These are phyloP conservation scores for Phallus indusiatus DNA, from an alignment of 768 basidiomycete genomes.

Conservation along the genomic window DNA sequence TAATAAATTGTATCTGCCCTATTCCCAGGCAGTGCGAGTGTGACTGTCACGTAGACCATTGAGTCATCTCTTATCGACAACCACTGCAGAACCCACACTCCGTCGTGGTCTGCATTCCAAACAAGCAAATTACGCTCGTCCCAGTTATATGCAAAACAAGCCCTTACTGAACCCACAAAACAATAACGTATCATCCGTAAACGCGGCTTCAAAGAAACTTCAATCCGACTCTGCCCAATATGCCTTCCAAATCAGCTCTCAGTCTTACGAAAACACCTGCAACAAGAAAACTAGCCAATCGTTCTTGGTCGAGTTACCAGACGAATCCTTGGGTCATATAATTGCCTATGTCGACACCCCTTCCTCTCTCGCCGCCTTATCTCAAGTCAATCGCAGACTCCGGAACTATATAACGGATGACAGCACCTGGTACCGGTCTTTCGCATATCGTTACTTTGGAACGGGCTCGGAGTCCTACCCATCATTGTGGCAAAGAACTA, in stretches of 20 bases:
- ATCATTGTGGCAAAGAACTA: constrained; percentile 30
- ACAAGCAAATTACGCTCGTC: neutral
- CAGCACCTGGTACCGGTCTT: constrained; percentile 72
- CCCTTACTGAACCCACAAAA: constrained; percentile 5
- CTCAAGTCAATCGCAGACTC: constrained; percentile 40
- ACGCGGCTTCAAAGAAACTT: constrained; percentile 1
- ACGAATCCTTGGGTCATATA: constrained; percentile 68
- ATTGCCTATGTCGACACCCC: constrained; percentile 60
- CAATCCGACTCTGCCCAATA: neutral
- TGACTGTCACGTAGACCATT: neutral
- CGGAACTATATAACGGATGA: constrained; percentile 65
- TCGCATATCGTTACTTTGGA: constrained; percentile 56
- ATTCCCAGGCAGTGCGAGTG: neutral
- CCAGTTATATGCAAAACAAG: constrained; percentile 10
- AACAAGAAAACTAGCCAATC: neutral
- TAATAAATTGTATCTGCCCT: no score
- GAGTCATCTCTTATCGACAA: neutral
- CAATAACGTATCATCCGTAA: constrained; percentile 1
- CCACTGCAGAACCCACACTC: neutral
- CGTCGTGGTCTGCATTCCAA: neutral
- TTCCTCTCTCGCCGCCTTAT: constrained; percentile 47
- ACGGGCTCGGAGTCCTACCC: constrained; percentile 56
- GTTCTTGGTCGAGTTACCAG: constrained; percentile 46
- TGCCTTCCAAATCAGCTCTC: neutral
- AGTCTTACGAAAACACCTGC: neutral